Base-by-base conservation (phyloP, 106 monocot genomes). In the Platanthera zijinensis region DNA sequence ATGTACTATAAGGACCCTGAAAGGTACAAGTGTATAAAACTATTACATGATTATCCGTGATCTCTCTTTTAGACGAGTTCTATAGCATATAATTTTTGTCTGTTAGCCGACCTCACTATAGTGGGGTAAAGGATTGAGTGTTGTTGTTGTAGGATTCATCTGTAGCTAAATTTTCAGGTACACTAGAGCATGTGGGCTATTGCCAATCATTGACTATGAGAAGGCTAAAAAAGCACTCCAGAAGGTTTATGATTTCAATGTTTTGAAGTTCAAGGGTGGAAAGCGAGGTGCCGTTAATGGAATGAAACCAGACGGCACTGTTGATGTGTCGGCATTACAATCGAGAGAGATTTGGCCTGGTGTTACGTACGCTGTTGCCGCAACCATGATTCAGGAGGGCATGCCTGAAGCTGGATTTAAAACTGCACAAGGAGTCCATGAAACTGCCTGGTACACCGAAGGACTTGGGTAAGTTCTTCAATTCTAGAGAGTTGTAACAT, bases 361-460 rank as follows among this genome's bases (percentile, higher is more conserved):
- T 50, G 88, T 89, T 51, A 93, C 93, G 30, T 97, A 89, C 72
- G 82, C 91, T n/a, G 77, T 93, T 54, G 87, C 96, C 13, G 91
- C 93, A 57, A 30, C 84, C 67, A 93, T 97, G 96, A 89, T 97
- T 71, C 93, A 91, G 81, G 88, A 97, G 85, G 96, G 96, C 77
- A 89, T 97, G 96, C 67, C 77, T 2, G 91, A 97, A 13, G 63
- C 77, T 17, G 93, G 82, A 75, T 93, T 93, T 77, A 89, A 76
- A 80, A 97, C 96, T 25, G 96, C 96, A 10, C 69, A 93, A 77
- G 96, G 96, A 17, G 77, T 91, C 15, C 85, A 89, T 81, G 78
- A 87, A 74, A 76, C 89, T 74, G 89, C 83, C 3, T 97, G 96
- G 93, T 91, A 89, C 73, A 51, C 79, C 15, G 69, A 86, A 71